Evolutionary conservation across 495 filamentous ascomycete genomes (phyloP), one percentile per base, ranked within the genome.

Genomic region (Extremus antarcticus): DNA sequence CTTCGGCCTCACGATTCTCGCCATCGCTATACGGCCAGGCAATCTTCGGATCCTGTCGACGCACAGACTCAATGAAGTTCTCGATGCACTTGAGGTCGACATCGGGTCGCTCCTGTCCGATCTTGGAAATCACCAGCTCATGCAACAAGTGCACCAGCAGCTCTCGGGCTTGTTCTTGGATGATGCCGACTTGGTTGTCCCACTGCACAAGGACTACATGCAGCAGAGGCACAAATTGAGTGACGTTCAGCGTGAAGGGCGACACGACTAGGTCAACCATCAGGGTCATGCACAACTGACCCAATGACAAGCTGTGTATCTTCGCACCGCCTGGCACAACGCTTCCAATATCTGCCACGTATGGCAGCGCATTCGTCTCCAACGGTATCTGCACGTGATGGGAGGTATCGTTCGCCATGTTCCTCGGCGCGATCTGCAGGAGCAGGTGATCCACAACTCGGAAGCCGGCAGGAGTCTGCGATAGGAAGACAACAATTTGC

Each of bases 111-210:
- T 82, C 75, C 53, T 95, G 86, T 54, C 90, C 88, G 43, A 95
- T 79, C 55, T 84, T 86, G 0, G 94, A 92, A 38, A 96, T 90
- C 25, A 98, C 86, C 16, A 98, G 78, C 65, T 97, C 94, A 63
- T 98, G 92, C 47, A 98, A 95, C 9, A 98, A 77, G 73, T 98
- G 92, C 29, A 98, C 90, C 16, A 97, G 78, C 92, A 98, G 95
- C 63, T 98, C 92, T 43, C 90, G 82, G 40, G 92, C 90, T 67
- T 97, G 90, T 56, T 97, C 92, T 62, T 95, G 92, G 0, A 98
- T 91, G 13, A 95, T 79, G n/a, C 87, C 78, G 1, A 84, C 94
- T 62, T 97, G 94, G 54, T 95, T 88, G 65, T 98, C 92, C 92
- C 92, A 98, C 13, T 96, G 78, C 1, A 95, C 88, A 32, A 92